These are phyloP conservation scores for Tillandsia fasciculata DNA, from an alignment of 176 grass and related monocot species.

Conservation along the genomic window DNA sequence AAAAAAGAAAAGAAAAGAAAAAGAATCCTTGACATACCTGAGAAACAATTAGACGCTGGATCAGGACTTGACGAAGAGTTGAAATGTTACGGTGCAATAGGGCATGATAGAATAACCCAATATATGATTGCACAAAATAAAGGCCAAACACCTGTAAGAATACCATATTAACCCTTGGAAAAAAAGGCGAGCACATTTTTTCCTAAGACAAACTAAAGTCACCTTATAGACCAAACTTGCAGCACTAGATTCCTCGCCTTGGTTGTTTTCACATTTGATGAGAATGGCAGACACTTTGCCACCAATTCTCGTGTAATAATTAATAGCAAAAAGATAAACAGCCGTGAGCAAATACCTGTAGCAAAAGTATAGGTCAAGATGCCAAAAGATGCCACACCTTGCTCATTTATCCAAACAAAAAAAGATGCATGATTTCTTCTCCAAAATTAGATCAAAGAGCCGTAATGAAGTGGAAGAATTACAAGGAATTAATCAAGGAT, in stretches of 20 bases:
- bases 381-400: neutral
- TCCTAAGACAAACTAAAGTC: neutral
- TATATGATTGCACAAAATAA: constrained; percentile 99
- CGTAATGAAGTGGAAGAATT: neutral
- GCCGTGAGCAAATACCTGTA: constrained; percentile 81
- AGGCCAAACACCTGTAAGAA: constrained; percentile 80
- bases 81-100: constrained; percentile 62
- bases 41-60: constrained; percentile 90
- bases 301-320: constrained; percentile 93
- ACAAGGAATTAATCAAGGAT: constrained; percentile 3
- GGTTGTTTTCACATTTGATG: constrained; percentile 94
- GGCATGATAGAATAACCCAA: constrained; percentile 93
- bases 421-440: neutral
- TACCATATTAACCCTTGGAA: neutral
- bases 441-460: neutral
- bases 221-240: constrained; percentile 99
- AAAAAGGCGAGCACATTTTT: constrained; percentile 12
- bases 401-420: neutral
- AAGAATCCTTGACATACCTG: constrained; percentile 42
- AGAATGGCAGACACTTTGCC: constrained; percentile 85
- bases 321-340: constrained; percentile 89
- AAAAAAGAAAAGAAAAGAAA: neutral
- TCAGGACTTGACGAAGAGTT: constrained; percentile 71
- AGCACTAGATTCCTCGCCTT: constrained; percentile 90
- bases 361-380: constrained; percentile 17